Evolutionary conservation across 2,329 filamentous ascomycete genomes (phyloP), one percentile per base, ranked within the genome.

Genomic region (Colletotrichum karsti): DNA sequence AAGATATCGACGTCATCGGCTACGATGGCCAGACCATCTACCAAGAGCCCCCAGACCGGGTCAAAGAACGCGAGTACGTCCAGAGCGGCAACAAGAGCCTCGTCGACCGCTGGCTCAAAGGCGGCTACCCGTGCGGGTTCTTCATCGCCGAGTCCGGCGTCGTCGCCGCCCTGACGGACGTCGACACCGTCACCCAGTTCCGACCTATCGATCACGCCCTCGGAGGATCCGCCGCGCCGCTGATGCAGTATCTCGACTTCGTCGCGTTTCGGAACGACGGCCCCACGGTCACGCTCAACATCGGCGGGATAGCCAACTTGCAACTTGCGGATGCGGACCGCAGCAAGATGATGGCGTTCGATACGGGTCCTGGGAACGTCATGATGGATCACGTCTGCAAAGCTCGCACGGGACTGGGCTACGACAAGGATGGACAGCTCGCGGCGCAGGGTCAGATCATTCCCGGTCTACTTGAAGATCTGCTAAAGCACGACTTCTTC

Each of bases 221-320:
- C 1, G 73, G 74, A 13, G 75, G 75, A 13, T 73, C 72, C 1
- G 75, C 73, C 1, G 75, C 75, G 0, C 74, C 74, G 1, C 67
- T 77, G 15, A 76, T 77, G 75, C 75, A 76, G 60, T 77, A 77
- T 66, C 73, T 77, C 13, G 75, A 77, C 67, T 77, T 76, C 64
- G 74, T 74, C 12, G 62, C 74, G 5, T 76, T 76, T 51, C 73
- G 74, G 6, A 65, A 73, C 28, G 71, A 73, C 46, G 72, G 63
- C 1, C 72, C 71, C 4, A 72, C 69, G 1, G 73, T 73, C 6
- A 75, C 75, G 30, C 66, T 77, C 10, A 77, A 77, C 50, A 77
- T 73, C 68, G 75, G 75, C 30, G 75, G 75, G n/a, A 77, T 77
- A 20, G 75, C 75, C 39, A 76, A 77, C 62, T 37, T 77, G 54